Conservation (phyloP, 441 rosid species). For the Viola pubescens region DNA sequence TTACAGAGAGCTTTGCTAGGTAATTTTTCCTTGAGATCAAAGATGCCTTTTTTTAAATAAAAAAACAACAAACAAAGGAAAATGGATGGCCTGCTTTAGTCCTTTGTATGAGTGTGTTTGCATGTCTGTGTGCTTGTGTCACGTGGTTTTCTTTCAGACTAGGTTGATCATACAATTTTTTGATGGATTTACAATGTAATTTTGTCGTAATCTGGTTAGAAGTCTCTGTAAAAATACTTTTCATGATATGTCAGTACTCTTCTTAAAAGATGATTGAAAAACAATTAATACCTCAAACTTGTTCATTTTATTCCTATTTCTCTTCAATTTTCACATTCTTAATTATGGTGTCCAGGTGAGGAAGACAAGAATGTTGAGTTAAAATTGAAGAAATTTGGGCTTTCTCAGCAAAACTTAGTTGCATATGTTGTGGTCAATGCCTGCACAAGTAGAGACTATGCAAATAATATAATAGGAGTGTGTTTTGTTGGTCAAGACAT, state of each 20-base stretch:
- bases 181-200: neutral
- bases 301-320: neutral
- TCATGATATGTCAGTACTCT: too few species aligned
- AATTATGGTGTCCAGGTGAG: constrained; percentile 39
- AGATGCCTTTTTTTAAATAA: too few species aligned
- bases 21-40: constrained; percentile 15
- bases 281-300: too few species aligned
- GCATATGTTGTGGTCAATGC: constrained; percentile 52
- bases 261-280: too few species aligned
- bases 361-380: constrained; percentile 66
- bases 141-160: neutral
- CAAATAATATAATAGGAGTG: constrained; percentile 46
- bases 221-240: neutral
- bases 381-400: constrained; percentile 48
- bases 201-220: neutral
- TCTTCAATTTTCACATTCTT: neutral
- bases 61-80: too few species aligned
- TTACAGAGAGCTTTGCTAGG: constrained; percentile 61
- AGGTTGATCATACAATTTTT: neutral
- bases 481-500: constrained; percentile 83
- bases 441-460: constrained; percentile 66
- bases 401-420: constrained; percentile 27
- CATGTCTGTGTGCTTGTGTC: too few species aligned
- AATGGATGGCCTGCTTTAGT: too few species aligned
- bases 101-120: too few species aligned